Evolutionary conservation across 371 early-diverging fungal genomes (phyloP).

Genomic region (Mucor circinelloides): DNA sequence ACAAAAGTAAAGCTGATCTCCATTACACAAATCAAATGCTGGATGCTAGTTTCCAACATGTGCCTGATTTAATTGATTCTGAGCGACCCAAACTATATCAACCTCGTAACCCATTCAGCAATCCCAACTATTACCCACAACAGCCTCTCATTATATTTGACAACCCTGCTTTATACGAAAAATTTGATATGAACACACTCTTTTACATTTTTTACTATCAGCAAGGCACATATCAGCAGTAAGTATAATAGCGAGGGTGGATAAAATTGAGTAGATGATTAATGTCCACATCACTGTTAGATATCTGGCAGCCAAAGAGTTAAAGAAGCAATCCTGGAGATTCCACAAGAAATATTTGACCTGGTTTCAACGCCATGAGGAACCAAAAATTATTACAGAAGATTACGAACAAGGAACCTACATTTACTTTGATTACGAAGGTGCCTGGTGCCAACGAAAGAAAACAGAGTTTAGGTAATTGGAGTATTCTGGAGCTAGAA

Average conservation of each 20-base stretch:
- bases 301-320: slow-evolving; percentile 93
- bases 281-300: slow-evolving; percentile 32
- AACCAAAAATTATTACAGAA: slow-evolving; percentile 96
- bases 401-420: slow-evolving; percentile 99
- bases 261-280: not conserved
- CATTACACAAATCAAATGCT: slow-evolving; percentile 68
- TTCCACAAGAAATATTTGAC: slow-evolving; percentile 98
- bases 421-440: slow-evolving; percentile 99
- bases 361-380: slow-evolving; percentile 99
- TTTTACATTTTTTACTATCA: slow-evolving; percentile 99
- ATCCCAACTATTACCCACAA: slow-evolving; percentile 91
- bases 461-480: slow-evolving; percentile 90
- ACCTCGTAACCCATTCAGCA: slow-evolving; percentile 77
- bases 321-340: slow-evolving; percentile 98
- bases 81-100: slow-evolving; percentile 71
- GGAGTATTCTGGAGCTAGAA: not conserved
- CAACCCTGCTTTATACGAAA: slow-evolving; percentile 83
- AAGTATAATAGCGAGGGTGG: slow-evolving; percentile 45
- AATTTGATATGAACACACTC: slow-evolving; percentile 95
- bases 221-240: slow-evolving; percentile 97
- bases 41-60: slow-evolving; percentile 74
- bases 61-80: slow-evolving; percentile 78
- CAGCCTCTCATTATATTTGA: slow-evolving; percentile 82
- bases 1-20: slow-evolving; percentile 27
- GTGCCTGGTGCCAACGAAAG: slow-evolving; percentile 97